phyloP scores from a whole-genome alignment of 2,329 filamentous ascomycete species.

The Aspergillus sp. region DNA sequence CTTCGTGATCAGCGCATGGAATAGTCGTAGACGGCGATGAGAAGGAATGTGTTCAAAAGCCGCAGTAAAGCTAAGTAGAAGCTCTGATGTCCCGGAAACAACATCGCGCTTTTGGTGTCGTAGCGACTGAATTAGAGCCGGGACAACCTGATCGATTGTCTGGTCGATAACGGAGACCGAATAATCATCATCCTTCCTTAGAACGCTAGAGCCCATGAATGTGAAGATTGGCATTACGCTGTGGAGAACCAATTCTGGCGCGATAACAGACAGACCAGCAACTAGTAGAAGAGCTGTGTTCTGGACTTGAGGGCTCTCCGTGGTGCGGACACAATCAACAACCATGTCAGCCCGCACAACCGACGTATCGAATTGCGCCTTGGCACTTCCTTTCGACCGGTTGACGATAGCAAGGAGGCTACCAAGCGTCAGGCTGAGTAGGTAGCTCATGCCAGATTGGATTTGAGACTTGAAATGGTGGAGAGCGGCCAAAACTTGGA shows the following conservation, averaged over 20 bases:
- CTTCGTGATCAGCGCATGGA: constrained; percentile 80
- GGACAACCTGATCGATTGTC: constrained; percentile 91
- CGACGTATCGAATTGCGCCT: constrained; percentile 67
- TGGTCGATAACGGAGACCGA: constrained; percentile 93
- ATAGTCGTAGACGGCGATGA: constrained; percentile 79
- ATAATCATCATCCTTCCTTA: constrained; percentile 93
- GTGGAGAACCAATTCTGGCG: constrained; percentile 88
- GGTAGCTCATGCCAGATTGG: constrained; percentile 83
- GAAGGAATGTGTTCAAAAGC: constrained; percentile 95
- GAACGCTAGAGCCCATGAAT: constrained; percentile 89
- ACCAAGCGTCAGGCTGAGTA: constrained; percentile 80
- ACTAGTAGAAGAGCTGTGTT: constrained; percentile 87
- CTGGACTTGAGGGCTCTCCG: constrained; percentile 88
- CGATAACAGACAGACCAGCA: constrained; percentile 79
- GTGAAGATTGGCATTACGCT: constrained; percentile 99
- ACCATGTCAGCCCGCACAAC: constrained; percentile 85
- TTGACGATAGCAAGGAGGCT: constrained; percentile 83
- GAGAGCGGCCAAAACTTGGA: constrained; percentile 80
- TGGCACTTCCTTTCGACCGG: constrained; percentile 57
- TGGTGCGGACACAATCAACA: constrained; percentile 90
- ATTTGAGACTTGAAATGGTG: constrained; percentile 80
- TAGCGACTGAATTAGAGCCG: constrained; percentile 82
- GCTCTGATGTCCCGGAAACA: constrained; percentile 78
- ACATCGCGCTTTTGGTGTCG: constrained; percentile 74
- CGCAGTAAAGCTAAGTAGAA: constrained; percentile 92